Evolutionary conservation across 148 eudicot genomes (phyloP), one percentile per base, ranked within the genome.

Genomic region (Nepenthes mirabilis): DNA sequence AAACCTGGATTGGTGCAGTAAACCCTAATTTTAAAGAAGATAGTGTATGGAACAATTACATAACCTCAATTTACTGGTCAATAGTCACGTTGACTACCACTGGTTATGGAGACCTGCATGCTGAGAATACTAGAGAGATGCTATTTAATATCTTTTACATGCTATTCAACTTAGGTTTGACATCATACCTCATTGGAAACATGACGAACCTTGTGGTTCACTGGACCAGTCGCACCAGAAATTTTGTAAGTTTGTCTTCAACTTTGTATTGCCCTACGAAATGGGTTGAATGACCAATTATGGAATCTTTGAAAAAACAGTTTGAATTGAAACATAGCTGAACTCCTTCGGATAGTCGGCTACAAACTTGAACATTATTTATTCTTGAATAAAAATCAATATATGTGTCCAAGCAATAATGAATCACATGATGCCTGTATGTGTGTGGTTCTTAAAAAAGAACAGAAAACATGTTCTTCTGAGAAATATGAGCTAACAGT

Each of bases 141-240:
- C 9, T 88, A 11, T 91, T 91, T 55, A 79, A 60, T 45, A 82
- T 82, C 53, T 72, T 77, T 36, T 91, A 77, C 75, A 88, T 91
- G 96, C 75, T 91, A 13, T 91, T 91, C 84, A 88, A 91, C 71
- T 69, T 88, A 43, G 96, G 96, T 34, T 72, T 91, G 63, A 91
- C 96, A n/a, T 77, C 98, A 1, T 91, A 91, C 77, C 73, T 91
- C 61, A 88, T 91, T 47, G 96, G 98, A 14, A 91, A 91, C 76
- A 91, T 91, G 98, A 91, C 98, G 6, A 91, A 88, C 55, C 86
- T 91, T 35, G 90, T 91, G 1, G 98, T 91, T 64, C 87, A 86
- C 47, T 69, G 96, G 85, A 93, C 96, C 56, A 82, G 96, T 67
- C 91, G 88, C 61, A 93, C 98, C 34, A 74, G 89, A 75, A 75